Conservation (phyloP, 2,329 filamentous ascomycete species). For the Ceratocystiopsis minuta region DNA sequence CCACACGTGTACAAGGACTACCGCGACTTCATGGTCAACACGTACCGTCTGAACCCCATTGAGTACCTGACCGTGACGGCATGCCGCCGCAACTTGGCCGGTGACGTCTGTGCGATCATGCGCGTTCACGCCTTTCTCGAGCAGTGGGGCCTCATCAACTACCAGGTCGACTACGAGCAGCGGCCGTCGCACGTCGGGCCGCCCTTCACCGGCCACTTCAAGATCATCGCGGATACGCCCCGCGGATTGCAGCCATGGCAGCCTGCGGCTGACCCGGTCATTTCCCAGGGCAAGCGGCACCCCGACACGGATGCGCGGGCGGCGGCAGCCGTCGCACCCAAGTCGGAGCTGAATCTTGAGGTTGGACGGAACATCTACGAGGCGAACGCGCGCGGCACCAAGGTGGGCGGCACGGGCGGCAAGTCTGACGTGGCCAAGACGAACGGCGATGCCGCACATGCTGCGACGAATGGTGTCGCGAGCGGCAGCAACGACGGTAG, state of each 20-base stretch:
- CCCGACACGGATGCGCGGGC: constrained; percentile 58
- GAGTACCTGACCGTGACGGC: constrained; percentile 96
- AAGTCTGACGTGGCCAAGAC: constrained; percentile 38
- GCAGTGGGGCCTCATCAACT: constrained; percentile 98
- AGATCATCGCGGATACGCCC: constrained; percentile 87
- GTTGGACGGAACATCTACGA: constrained; percentile 93
- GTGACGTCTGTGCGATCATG: constrained; percentile 98
- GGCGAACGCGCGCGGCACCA: constrained; percentile 57
- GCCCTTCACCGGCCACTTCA: constrained; percentile 94
- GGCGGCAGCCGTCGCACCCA: constrained; percentile 44
- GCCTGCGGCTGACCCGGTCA: constrained; percentile 58
- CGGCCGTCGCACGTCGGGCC: constrained; percentile 89
- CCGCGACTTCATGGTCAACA: constrained; percentile 99
- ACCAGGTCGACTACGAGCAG: constrained; percentile 94
- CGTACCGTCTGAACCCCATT: constrained; percentile 84
- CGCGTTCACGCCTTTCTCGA: constrained; percentile 93
- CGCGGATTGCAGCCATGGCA: constrained; percentile 91
- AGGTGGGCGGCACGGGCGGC: constrained; percentile 39
- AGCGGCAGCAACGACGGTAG: constrained; percentile 12
- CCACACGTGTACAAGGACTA: constrained; percentile 97
- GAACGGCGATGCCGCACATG: constrained; percentile 47
- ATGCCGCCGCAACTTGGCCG: constrained; percentile 82
- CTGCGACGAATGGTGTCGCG: constrained; percentile 43
- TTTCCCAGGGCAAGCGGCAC: constrained; percentile 41
- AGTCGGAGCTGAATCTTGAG: constrained; percentile 77